Base-by-base conservation (phyloP, 768 basidiomycete species). In the Leucogyrophana mollusca region DNA sequence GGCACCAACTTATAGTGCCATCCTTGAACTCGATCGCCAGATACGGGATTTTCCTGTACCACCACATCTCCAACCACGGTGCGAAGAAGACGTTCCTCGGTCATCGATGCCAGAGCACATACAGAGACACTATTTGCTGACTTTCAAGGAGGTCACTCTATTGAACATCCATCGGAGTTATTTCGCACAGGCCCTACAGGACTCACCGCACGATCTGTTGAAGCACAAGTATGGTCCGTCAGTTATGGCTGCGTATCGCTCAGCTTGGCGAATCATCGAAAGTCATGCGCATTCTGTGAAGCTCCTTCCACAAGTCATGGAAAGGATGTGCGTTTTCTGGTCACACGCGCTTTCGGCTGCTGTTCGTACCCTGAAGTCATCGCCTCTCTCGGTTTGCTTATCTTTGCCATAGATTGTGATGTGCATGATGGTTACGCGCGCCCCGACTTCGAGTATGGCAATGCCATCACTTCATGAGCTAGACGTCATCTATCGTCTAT, bases 171-270 rank as follows among this genome's bases (percentile, higher is more conserved):
- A 87, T 56, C 73, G 85, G 22, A 71, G 78, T 13, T 86, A 85
- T 59, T 83, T 87, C 55, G 79, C 79, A 2, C 80, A 80, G 54
- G 83, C 84, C 0, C 61, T 89, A 16, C 76, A 78, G 41, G 85
- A 86, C 36, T 68, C 70, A 40, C 79, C 82, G 1, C 54, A 64
- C 7, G 81, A 87, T 45, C 67, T 80, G 2, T 67, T 82, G 39
- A 73, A 72, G 46, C 85, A 88, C 55, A 74, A 70, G 54, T 87
- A 80, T 59, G 73, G 79, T 0, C 80, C 82, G 1, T 90, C 87
- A 1, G 82, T 87, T 4, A 74, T 85, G 61, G 82, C 87, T 0
- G 78, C 79, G 11, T 88, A 85, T 62, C 82, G 84, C 2, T 84
- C 83, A 2, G 80, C 85, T 4, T 87, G 83, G 80, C 69, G 85